Base-by-base conservation (phyloP, 2,329 filamentous ascomycete genomes). In the Pestalotiopsis sp. region DNA sequence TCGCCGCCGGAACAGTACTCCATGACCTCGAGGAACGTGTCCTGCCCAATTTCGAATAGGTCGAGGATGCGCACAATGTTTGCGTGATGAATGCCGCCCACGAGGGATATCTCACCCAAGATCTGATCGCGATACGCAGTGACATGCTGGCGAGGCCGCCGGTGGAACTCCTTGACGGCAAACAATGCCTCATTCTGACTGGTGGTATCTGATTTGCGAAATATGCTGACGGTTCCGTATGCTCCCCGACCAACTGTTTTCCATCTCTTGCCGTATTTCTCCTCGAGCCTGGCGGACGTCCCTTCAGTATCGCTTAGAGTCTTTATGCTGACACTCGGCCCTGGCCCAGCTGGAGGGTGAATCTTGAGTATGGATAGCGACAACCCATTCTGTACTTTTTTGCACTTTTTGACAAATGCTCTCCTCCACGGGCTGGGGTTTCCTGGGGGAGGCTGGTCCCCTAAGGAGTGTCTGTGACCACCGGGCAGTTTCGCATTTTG, bases 11-110 rank as follows among this genome's bases (percentile, higher is more conserved):
- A 94, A 78, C 96, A 98, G 78, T 96, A 98, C 81, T 98, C 96
- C 96, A 99, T 99, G 63, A 99, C 96, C 79, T 98, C 96, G 80
- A 96, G 98, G 80, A 95, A 98, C 74, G 94, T 89, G 76, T 99
- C 96, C 80, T 97, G 93, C 1, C n/a, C 58, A 20, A 35, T 5
- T 26, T 61, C 9, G 55, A 98, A 87, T 7, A 99, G 87, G 77
- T 98, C 96, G 65, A 98, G 88, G 1, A 96, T 98, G 79, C 98
- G 95, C 74, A 99, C 98, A 75, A 99, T 94, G 77, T 99, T 99
- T 14, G 95, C 94, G 78, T 99, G 96, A 71, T 94, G 92, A 69
- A 98, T 88, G 10, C 94, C 97, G 0, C 94, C 98, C 0, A 95
- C 98, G 73, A 99, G 98, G 82, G 96, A 98, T 79, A 98, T 98